Evolutionary conservation across 495 filamentous ascomycete species (phyloP).

Genomic region (Barbatosphaeria neglecta): DNA sequence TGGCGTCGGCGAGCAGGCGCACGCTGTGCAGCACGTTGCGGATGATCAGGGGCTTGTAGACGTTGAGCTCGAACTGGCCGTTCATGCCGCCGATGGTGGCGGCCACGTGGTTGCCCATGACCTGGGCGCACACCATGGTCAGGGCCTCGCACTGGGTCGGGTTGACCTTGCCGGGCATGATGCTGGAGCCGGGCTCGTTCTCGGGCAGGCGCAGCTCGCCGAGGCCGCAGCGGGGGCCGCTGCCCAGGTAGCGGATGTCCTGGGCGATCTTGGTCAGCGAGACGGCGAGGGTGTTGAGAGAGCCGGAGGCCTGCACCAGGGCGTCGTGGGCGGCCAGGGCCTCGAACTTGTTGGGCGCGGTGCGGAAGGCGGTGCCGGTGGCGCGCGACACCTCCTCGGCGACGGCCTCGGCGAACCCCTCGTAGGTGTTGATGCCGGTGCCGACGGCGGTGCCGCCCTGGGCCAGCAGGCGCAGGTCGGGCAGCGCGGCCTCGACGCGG

Average conservation of each 20-base stretch:
- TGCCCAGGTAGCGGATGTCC: conserved; percentile 93
- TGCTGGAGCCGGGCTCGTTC: conserved; percentile 93
- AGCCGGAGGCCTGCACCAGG: conserved; percentile 84
- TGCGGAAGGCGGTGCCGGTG: conserved; percentile 87
- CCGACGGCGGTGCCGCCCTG: conserved; percentile 97
- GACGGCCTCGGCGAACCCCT: conserved; percentile 87
- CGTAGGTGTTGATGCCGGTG: conserved; percentile 94
- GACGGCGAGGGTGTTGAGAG: conserved; percentile 82
- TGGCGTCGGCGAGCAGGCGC: conserved; percentile 77
- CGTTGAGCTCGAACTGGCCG: conserved; percentile 97
- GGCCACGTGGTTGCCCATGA: conserved; percentile 93
- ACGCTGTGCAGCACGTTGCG: conserved; percentile 86
- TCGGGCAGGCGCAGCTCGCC: conserved; percentile 88
- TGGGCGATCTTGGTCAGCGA: conserved; percentile 98
- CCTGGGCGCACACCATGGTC: conserved; percentile 95
- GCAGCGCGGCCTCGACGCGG: conserved; percentile 72
- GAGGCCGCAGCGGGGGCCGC: conserved; percentile 88
- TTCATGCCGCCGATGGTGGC: conserved; percentile 89
- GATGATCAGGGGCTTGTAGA: conserved; percentile 97
- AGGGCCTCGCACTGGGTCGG: conserved; percentile 96
- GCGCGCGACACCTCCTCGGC: conserved; percentile 82
- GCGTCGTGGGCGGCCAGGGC: conserved; percentile 95
- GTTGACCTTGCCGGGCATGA: conserved; percentile 99
- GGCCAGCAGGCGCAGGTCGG: conserved; percentile 74
- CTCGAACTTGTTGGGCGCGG: conserved; percentile 98